Conservation (phyloP, 1,284 basidiomycete genomes). For the Moesziomyces globuligerus region DNA sequence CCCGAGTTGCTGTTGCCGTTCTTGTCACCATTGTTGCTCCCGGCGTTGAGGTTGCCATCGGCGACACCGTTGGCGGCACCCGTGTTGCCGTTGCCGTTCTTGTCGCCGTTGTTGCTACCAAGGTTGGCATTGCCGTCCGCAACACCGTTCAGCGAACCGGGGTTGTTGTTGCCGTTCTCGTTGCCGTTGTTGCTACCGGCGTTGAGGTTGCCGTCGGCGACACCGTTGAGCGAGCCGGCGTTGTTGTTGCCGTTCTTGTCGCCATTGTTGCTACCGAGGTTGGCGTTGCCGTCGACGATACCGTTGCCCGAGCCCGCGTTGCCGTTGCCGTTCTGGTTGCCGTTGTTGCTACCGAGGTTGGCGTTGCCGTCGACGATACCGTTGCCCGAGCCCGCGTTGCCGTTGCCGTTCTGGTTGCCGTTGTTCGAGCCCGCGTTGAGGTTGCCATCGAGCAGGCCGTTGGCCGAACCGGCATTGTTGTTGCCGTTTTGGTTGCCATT, state of each 20-base stretch:
- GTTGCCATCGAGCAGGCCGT: constrained; percentile 11
- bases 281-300: constrained; percentile 5
- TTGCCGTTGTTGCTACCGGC: neutral
- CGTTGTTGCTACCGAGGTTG: constrained; percentile 15
- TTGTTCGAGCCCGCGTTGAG: constrained; percentile 7
- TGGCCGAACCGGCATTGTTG: constrained; percentile 6
- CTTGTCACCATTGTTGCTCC: constrained; percentile 13
- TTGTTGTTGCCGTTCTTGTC: constrained; percentile 1
- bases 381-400: constrained; percentile 9
- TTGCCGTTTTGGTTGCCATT: constrained; percentile 18
- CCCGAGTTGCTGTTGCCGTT: constrained; percentile 19
- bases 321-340: constrained; percentile 14
- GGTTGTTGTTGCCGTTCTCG: neutral
- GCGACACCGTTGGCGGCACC: constrained; percentile 22
- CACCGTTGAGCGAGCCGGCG: neutral
- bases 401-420: constrained; percentile 17
- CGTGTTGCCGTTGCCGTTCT: constrained; percentile 26
- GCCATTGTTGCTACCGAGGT: constrained; percentile 8
- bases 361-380: constrained; percentile 11
- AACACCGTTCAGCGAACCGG: neutral
- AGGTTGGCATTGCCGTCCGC: constrained; percentile 19
- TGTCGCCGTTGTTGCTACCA: constrained; percentile 15
- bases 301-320: constrained; percentile 11
- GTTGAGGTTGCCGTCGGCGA: neutral
- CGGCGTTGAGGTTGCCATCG: constrained; percentile 27